Evolutionary conservation across 768 basidiomycete species (phyloP).

Genomic region (Rhodocollybia butyracea): DNA sequence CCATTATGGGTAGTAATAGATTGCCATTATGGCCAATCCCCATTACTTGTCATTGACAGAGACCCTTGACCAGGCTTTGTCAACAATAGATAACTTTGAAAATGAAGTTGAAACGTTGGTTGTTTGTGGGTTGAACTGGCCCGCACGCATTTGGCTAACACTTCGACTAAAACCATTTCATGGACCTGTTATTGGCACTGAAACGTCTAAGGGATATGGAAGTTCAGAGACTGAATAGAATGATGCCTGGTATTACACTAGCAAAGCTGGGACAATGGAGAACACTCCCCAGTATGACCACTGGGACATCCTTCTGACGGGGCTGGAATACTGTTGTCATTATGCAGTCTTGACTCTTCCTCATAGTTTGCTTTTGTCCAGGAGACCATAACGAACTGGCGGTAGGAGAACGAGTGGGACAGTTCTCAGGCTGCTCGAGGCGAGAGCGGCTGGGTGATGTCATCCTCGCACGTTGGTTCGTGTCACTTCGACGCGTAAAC

Average conservation of each 20-base stretch:
- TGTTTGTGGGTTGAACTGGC: not conserved
- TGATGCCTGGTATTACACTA: conserved; percentile 48
- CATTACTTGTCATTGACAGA: too few species aligned
- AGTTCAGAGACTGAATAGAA: conserved; percentile 33
- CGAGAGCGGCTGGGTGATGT: too few species aligned
- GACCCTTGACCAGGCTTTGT: too few species aligned
- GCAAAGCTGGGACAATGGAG: conserved; percentile 14
- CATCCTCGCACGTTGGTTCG: too few species aligned
- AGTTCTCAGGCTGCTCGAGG: too few species aligned
- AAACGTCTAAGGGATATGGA: conserved; percentile 35
- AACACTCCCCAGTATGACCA: not conserved
- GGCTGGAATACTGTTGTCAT: conserved; percentile 1
- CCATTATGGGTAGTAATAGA: too few species aligned
- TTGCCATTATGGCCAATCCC: too few species aligned
- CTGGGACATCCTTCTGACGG: not conserved
- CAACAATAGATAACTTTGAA: too few species aligned
- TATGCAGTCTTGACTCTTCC: conserved; percentile 45
- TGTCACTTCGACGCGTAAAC: too few species aligned
- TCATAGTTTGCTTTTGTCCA: conserved; percentile 48
- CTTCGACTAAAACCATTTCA: conserved; percentile 36
- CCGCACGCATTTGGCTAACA: conserved; percentile 1
- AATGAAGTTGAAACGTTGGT: conserved; percentile 2
- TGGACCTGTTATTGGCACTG: conserved; percentile 37
- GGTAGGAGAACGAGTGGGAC: too few species aligned
- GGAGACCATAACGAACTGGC: too few species aligned